Conservation (phyloP, 495 filamentous ascomycete genomes). For the Geopyxis carbonaria region DNA sequence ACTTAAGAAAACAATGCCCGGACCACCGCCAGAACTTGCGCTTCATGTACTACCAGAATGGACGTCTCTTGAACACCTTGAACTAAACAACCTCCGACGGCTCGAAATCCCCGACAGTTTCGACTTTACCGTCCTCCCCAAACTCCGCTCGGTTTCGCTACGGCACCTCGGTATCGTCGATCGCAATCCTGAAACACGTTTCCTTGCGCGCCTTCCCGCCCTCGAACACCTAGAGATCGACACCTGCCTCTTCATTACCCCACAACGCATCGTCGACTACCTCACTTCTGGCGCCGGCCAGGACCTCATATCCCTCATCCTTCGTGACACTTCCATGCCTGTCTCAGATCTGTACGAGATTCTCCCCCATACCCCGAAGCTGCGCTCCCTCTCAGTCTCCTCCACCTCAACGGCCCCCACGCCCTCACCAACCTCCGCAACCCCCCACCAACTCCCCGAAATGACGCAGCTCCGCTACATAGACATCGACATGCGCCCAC, state of each 20-base stretch:
- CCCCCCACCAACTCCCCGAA: background rate
- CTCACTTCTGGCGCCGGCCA: background rate
- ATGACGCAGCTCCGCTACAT: background rate
- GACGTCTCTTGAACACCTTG: slow-evolving; percentile 1
- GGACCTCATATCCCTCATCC: background rate
- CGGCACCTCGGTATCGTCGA: slow-evolving; percentile 3
- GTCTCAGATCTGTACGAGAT: background rate
- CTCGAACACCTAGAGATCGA: slow-evolving; percentile 4
- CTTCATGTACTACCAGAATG: slow-evolving; percentile 1
- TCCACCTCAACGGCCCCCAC: background rate
- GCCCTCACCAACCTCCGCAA: background rate
- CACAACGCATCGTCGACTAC: slow-evolving; percentile 1
- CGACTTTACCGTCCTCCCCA: background rate
- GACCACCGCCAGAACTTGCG: slow-evolving; percentile 2
- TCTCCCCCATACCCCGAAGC: background rate
- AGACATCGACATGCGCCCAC: slow-evolving; percentile 3
- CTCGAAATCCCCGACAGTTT: slow-evolving; percentile 5
- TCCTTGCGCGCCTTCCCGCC: slow-evolving; percentile 2
- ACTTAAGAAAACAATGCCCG: background rate
- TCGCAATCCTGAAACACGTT: slow-evolving; percentile 1
- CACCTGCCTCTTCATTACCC: slow-evolving; percentile 6
- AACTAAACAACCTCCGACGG: slow-evolving; percentile 8
- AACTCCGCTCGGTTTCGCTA: background rate
- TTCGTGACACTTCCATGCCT: background rate
- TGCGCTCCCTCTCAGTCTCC: slow-evolving; percentile 1